These are phyloP conservation scores for Styphnolobium japonicum DNA, from an alignment of 306 rosid genomes.

Conservation along the genomic window DNA sequence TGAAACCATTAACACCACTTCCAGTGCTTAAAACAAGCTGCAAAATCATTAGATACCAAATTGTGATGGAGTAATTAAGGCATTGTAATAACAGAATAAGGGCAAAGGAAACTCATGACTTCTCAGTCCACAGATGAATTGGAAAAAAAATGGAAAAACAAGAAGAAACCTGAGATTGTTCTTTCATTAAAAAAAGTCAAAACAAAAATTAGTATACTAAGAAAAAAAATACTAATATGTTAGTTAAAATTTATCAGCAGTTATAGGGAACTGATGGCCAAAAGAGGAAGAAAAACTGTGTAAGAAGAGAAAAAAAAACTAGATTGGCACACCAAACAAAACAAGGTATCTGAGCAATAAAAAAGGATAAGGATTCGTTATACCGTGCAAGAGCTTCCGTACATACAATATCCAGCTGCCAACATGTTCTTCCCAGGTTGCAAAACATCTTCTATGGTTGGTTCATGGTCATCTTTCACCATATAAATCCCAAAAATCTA, in stretches of 20 bases:
- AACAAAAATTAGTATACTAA: not conserved
- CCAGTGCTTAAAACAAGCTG: constrained; percentile 90
- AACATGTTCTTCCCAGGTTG: constrained; percentile 90
- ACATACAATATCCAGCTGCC: constrained; percentile 99
- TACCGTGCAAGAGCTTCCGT: constrained; percentile 99
- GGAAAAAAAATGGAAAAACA: not conserved
- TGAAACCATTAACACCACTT: constrained; percentile 83
- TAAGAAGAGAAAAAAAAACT: not conserved
- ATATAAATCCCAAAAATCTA: constrained; percentile 90
- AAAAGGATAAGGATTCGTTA: not conserved
- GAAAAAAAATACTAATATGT: not conserved
- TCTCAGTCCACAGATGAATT: not conserved
- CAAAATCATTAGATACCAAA: constrained; percentile 27
- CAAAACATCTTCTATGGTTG: constrained; percentile 71
- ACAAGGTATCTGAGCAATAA: not conserved
- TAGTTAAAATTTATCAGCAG: not conserved
- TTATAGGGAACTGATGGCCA: not conserved
- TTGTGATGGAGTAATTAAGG: not conserved
- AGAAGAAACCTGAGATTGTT: not conserved
- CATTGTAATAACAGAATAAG: constrained; percentile 7
- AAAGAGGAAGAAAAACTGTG: not conserved
- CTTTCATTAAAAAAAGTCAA: not conserved
- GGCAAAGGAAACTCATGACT: not conserved
- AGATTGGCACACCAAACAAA: not conserved
- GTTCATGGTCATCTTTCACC: constrained; percentile 57